Base-by-base conservation (phyloP, 768 basidiomycete genomes). In the Hydnum rufescens region DNA sequence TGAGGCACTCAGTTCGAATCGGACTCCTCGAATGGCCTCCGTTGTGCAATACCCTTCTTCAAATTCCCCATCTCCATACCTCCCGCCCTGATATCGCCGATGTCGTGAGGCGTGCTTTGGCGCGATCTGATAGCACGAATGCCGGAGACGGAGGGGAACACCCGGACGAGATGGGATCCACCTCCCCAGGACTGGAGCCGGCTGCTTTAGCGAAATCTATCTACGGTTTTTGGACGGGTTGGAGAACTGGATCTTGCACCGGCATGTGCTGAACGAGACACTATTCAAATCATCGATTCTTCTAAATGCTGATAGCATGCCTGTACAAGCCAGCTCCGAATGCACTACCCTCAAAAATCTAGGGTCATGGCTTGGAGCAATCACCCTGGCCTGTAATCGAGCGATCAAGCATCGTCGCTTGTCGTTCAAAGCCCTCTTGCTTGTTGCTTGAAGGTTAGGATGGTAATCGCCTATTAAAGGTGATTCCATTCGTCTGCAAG, bases 401-500 rank as follows among this genome's bases (percentile, higher is more conserved):
- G 93, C 95, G 1, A 87, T 99, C 69, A 84, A 77, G 61, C 79
- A 89, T 72, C 84, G 80, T 64, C 89, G 95, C 59, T 67, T 99
- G 26, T 87, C 92, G 8, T 86, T 97, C 74, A 99, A 97, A 66
- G 93, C 97, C 58, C 71, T 99, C n/a, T n/a, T n/a, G n/a, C n/a
- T n/a, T n/a, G n/a, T 74, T 99, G 22, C 70, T 97, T 31, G 88
- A 99, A 66, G 95, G 92, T 2, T 95, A 85, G 63, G 93, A 96
- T 60, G 85, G 74, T 55, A 82, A 85, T 46, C 79, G 92, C 36
- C 71, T 96, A 32, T 76, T 92, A 46, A 86, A 96, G 22, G 89
- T 90, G 5, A 95, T 99, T 53, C 89, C 95, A 0, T 99, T 97
- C 64, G 87, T 97, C 32, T 97, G 93, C 77, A 95, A 95, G 66